Evolutionary conservation across 1,284 basidiomycete genomes (phyloP).

Genomic region (Tremellales sp.): DNA sequence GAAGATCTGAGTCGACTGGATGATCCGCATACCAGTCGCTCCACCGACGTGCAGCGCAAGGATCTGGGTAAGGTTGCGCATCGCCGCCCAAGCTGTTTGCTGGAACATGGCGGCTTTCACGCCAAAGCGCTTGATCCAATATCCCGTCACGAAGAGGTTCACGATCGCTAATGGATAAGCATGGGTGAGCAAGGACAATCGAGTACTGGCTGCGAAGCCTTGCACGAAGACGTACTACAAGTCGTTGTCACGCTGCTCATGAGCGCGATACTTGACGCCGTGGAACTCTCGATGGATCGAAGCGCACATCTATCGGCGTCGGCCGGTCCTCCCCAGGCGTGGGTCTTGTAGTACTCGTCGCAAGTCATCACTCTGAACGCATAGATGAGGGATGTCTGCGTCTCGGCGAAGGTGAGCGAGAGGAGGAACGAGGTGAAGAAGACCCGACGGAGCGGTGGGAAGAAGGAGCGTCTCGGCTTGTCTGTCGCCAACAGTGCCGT

Average conservation of each 20-base stretch:
- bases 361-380: slow-evolving; percentile 42
- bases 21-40: slow-evolving; percentile 30
- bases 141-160: slow-evolving; percentile 45
- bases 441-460: slow-evolving; percentile 33
- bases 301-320: slow-evolving; percentile 34
- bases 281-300: slow-evolving; percentile 28
- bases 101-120: slow-evolving; percentile 42
- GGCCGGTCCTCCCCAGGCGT: slow-evolving; percentile 18
- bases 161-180: slow-evolving; percentile 29
- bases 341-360: slow-evolving; percentile 39
- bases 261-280: slow-evolving; percentile 30
- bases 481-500: background rate
- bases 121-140: slow-evolving; percentile 36
- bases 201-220: background rate
- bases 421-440: slow-evolving; percentile 37
- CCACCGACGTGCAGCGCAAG: slow-evolving; percentile 35
- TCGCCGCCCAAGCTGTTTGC: slow-evolving; percentile 42
- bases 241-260: slow-evolving; percentile 33
- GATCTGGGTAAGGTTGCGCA: slow-evolving; percentile 42
- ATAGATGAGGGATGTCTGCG: slow-evolving; percentile 46
- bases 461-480: slow-evolving; percentile 1
- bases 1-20: slow-evolving; percentile 42
- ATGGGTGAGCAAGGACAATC: background rate
- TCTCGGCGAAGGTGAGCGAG: slow-evolving; percentile 37
- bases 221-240: slow-evolving; percentile 17